phyloP scores from a whole-genome alignment of 2,329 filamentous ascomycete species.

The Bipolaris oryzae region DNA sequence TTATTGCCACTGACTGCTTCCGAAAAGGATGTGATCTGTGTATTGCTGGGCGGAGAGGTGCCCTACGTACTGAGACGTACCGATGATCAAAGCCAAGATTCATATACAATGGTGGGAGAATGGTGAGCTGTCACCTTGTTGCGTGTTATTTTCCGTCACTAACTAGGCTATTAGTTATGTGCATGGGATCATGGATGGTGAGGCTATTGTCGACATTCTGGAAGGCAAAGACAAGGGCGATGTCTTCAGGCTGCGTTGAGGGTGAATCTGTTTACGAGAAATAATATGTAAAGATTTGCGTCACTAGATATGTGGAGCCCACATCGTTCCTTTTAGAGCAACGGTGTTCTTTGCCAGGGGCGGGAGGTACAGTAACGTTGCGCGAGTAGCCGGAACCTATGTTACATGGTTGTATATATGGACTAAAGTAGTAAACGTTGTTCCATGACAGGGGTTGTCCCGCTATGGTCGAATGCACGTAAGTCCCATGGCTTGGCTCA shows the following conservation, averaged over 20 bases:
- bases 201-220: not conserved
- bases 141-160: not conserved
- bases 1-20: constrained; percentile 1
- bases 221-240: not conserved
- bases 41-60: constrained; percentile 4
- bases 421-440: not conserved
- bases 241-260: not conserved
- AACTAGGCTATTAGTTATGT: not conserved
- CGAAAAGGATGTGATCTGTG: not conserved
- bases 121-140: not conserved
- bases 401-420: not conserved
- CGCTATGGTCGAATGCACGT: not conserved
- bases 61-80: not conserved
- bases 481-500: too few species aligned
- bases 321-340: too few species aligned
- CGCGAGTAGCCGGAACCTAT: too few species aligned
- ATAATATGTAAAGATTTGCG: not conserved
- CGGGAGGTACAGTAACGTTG: too few species aligned
- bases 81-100: not conserved
- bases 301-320: too few species aligned
- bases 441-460: not conserved
- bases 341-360: too few species aligned
- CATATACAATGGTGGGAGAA: constrained; percentile 2
- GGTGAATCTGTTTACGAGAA: not conserved
- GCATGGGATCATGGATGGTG: constrained; percentile 5